phyloP scores from a whole-genome alignment of 768 basidiomycete species.

The Lentinula aciculospora region DNA sequence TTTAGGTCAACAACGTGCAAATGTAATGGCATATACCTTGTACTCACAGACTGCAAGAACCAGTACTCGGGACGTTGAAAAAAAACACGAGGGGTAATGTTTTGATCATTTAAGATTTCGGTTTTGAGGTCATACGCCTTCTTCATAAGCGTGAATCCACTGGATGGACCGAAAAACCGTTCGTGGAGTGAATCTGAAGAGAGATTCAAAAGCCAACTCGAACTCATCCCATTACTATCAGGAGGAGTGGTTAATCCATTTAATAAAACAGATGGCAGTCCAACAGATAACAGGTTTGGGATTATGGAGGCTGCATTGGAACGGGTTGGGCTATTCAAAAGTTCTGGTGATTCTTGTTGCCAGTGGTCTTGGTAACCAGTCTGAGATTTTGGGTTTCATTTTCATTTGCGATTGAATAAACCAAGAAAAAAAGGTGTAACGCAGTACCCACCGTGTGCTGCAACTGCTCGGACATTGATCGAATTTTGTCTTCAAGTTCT shows the following conservation, averaged over 20 bases:
- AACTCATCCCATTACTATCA: constrained; percentile 7
- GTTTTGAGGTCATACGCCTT: not conserved
- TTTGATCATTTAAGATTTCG: not conserved
- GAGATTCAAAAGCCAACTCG: too few relatives aligned
- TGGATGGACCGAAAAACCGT: constrained; percentile 2
- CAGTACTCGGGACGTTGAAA: constrained; percentile 4
- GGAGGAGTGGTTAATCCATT: constrained; percentile 7
- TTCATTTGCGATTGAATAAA: not conserved
- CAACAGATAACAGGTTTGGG: not conserved
- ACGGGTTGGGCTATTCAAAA: not conserved
- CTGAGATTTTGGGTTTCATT: not conserved
- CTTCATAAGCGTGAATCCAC: constrained; percentile 6
- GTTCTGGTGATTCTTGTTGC: not conserved
- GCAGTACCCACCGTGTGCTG: not conserved
- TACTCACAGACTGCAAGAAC: constrained; percentile 3
- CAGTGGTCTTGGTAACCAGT: constrained; percentile 17
- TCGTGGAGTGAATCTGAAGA: constrained; percentile 18
- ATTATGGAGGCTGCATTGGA: not conserved
- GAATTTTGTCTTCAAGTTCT: constrained; percentile 34
- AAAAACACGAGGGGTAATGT: not conserved
- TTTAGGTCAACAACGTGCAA: not conserved
- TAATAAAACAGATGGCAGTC: constrained; percentile 4
- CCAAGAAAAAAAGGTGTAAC: not conserved
- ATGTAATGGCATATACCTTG: not conserved
- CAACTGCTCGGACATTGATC: constrained; percentile 31